A percentile compares a stretch with the other conserved stretches of the same genome.
These are phyloP conservation scores for Lipomyces yamadae DNA, from an alignment of 805 yeast genomes.

Conservation along the genomic window DNA sequence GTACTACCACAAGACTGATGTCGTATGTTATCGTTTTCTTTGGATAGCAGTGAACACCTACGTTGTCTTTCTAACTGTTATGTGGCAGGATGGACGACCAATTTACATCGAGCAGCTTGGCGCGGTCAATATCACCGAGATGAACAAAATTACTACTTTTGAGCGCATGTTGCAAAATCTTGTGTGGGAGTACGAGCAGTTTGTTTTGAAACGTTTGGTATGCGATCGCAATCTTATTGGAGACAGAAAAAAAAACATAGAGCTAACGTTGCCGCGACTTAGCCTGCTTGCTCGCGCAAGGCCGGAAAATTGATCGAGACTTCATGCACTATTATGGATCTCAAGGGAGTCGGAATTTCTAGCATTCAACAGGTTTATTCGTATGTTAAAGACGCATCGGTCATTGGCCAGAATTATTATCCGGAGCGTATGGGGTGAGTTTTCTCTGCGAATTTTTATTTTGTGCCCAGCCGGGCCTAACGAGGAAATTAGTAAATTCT, in stretches of 20 bases:
- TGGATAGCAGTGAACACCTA: neutral
- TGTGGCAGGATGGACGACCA: conserved; percentile 85
- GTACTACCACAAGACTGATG: conserved; percentile 95
- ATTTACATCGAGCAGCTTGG: conserved; percentile 94
- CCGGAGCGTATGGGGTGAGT: conserved; percentile 98
- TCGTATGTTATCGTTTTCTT: conserved; percentile 35
- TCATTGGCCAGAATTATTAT: conserved; percentile 94
- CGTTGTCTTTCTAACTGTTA: neutral
- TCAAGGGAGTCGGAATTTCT: conserved; percentile 88
- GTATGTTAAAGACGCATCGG: conserved; percentile 90
- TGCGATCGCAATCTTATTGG: conserved; percentile 6
- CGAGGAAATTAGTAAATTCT: conserved; percentile 54
- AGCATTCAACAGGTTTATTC: conserved; percentile 83
- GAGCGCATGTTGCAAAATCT: conserved; percentile 95
- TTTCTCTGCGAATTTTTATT: neutral
- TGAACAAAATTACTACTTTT: conserved; percentile 91
- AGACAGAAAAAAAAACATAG: neutral
- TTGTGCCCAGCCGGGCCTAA: neutral
- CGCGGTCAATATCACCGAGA: conserved; percentile 81
- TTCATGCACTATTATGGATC: conserved; percentile 92
- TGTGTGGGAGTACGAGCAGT: conserved; percentile 97
- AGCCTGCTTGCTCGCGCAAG: conserved; percentile 90
- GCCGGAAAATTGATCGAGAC: conserved; percentile 83
- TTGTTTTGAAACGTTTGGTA: conserved; percentile 70
- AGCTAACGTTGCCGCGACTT: neutral